Percentiles rank a stretch among this genome's conserved stretches.
Conservation (phyloP, 129 eudicot genomes). For the Sambucus nigra region DNA sequence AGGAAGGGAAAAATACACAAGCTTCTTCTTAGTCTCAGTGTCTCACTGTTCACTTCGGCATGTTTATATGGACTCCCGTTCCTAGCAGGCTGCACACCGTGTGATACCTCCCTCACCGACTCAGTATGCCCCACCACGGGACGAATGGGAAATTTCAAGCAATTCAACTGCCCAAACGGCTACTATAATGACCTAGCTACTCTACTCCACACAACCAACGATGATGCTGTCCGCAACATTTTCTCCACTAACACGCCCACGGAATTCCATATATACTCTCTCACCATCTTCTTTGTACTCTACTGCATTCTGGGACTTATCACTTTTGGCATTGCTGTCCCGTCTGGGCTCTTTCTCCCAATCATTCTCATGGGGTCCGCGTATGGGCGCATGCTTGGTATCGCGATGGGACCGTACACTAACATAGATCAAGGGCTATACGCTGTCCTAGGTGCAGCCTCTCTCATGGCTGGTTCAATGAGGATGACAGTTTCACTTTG, state of each 20-base stretch:
- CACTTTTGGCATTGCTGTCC: conserved; percentile 95
- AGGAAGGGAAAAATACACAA: conserved; percentile 78
- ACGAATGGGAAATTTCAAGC: conserved; percentile 75
- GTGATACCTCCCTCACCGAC: conserved; percentile 37
- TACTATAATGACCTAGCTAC: conserved; percentile 88
- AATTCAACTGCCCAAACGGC: conserved; percentile 89
- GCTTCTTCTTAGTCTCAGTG: conserved; percentile 56
- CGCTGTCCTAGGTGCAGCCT: conserved; percentile 90
- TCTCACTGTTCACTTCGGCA: conserved; percentile 75
- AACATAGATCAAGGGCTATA: conserved; percentile 69
- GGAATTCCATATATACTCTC: conserved; percentile 46
- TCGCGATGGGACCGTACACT: conserved; percentile 68
- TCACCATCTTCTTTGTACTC: conserved; percentile 56
- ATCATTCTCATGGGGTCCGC: conserved; percentile 89
- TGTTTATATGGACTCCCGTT: conserved; percentile 91
- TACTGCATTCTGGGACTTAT: conserved; percentile 75
- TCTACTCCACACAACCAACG: conserved; percentile 74
- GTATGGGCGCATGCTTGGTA: conserved; percentile 75
- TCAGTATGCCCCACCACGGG: conserved; percentile 52
- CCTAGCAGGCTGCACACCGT: conserved; percentile 68
- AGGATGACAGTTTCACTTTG: conserved; percentile 92
- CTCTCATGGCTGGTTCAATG: conserved; percentile 98
- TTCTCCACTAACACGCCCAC: conserved; percentile 63
- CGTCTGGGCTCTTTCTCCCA: conserved; percentile 92
- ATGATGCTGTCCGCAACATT: conserved; percentile 74